Base-by-base conservation (phyloP, 495 filamentous ascomycete genomes). In the Tricharina praecox region DNA sequence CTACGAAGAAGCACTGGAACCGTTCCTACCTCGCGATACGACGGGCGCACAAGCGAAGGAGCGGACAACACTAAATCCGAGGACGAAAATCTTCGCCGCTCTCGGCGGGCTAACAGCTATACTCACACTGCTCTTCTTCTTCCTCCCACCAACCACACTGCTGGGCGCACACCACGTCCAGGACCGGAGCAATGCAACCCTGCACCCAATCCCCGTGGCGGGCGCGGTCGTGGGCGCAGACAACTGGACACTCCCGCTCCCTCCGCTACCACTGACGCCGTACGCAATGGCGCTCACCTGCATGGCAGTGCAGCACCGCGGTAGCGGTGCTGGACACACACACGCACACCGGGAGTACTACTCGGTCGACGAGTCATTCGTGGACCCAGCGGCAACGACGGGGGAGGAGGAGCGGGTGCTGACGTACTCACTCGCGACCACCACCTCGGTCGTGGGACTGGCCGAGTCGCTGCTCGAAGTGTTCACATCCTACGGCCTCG, bases 401-500 rank as follows among this genome's bases (percentile, higher is more conserved):
- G 64, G 63, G 45, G 81, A 70, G 46, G n/a, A n/a, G n/a, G n/a
- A n/a, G n/a, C n/a, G n/a, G n/a, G n/a, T n/a, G n/a, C 60, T 86
- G 49, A 86, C 80, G 0, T 85, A 77, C 51, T 67, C 79, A 5
- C 64, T 87, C 51, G 78, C 82, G 55, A 72, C 78, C 10, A 50
- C 62, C 4, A 75, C 81, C 19, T 25, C 7, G 11, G 19, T 23
- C 49, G 77, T 76, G 2, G 81, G 80, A 10, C 60, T 87, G 3
- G 82, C 81, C 5, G 75, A 70, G 28, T 71, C 77, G 0, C 56
- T 87, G 48, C 68, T 87, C 68, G 70, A 77, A 59, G 52, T 86
- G 28, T 87, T 81, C 79, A 77, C 73, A 50, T 75, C 81, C 19
- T 86, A 84, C 51, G 82, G 80, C 9, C 62, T 86, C 28, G 81